Conservation (phyloP, 768 basidiomycete species). For the Lanmaoa pseudosensibilis region DNA sequence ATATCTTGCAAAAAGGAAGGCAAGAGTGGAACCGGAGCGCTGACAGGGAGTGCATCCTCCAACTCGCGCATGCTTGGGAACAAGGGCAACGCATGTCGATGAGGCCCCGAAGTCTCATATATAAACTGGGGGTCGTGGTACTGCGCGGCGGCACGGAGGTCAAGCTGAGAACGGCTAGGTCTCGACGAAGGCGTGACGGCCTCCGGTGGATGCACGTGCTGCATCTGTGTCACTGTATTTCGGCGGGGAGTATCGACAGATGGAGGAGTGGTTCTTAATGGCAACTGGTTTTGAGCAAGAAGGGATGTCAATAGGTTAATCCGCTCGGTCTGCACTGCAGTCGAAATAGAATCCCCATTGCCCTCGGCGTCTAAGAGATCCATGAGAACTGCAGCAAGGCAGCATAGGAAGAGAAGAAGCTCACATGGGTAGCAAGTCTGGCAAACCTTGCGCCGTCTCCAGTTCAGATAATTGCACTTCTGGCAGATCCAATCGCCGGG, state of each 20-base stretch:
- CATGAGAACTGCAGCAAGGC: constrained; percentile 13
- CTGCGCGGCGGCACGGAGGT: constrained; percentile 41
- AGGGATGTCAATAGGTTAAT: constrained; percentile 78
- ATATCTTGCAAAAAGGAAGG: constrained; percentile 79
- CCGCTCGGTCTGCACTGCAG: constrained; percentile 81
- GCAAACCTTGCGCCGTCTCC: constrained; percentile 85
- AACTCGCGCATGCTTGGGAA: constrained; percentile 33
- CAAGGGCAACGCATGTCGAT: constrained; percentile 42
- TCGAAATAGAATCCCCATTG: constrained; percentile 84
- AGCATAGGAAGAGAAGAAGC: constrained; percentile 31
- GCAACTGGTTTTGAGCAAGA: constrained; percentile 54
- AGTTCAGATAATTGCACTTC: constrained; percentile 86
- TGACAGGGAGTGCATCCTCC: constrained; percentile 19
- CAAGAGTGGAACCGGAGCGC: constrained; percentile 54
- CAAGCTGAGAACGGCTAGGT: constrained; percentile 50
- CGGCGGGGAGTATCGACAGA: constrained; percentile 34
- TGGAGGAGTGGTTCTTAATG: constrained; percentile 21
- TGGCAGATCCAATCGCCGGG: constrained; percentile 81
- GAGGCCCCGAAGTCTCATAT: constrained; percentile 62
- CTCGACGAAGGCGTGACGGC: constrained; percentile 36
- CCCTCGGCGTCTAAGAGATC: constrained; percentile 70
- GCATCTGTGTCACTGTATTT: constrained; percentile 49
- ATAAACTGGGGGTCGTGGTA: constrained; percentile 53
- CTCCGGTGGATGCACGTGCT: constrained; percentile 41
- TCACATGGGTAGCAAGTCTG: constrained; percentile 84